Conservation (phyloP, 768 basidiomycete species). For the Lactarius trivialis region DNA sequence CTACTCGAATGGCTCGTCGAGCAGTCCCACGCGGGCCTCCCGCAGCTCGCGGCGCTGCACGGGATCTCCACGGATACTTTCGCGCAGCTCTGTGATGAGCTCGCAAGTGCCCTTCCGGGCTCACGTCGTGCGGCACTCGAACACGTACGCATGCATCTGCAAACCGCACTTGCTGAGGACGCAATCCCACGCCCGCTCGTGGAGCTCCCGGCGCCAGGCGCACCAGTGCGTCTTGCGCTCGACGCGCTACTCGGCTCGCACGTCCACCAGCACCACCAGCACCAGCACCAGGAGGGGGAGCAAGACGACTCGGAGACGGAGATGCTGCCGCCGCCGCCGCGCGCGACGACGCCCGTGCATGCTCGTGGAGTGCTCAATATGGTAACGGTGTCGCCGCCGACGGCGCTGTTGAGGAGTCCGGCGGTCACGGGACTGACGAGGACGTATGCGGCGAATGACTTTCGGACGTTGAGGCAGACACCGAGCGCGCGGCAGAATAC, state of each 20-base stretch:
- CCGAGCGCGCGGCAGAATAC: slow-evolving; percentile 74
- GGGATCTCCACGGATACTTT: slow-evolving; percentile 45
- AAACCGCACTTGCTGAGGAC: slow-evolving; percentile 25
- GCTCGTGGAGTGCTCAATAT: slow-evolving; percentile 53
- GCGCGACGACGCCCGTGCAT: slow-evolving; percentile 29
- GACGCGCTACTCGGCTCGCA: not conserved
- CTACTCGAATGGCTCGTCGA: slow-evolving; percentile 50
- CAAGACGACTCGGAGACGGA: not conserved
- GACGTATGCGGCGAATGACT: slow-evolving; percentile 76
- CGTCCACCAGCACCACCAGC: not conserved
- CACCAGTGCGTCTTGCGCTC: slow-evolving; percentile 3
- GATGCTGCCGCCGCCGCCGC: slow-evolving; percentile 26
- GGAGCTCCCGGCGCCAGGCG: not conserved
- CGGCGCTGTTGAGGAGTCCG: slow-evolving; percentile 61
- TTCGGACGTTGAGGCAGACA: slow-evolving; percentile 63
- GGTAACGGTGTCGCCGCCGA: slow-evolving; percentile 62
- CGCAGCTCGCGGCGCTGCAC: slow-evolving; percentile 41
- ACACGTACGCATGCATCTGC: slow-evolving; percentile 30
- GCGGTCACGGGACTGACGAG: slow-evolving; percentile 76
- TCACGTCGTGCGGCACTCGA: slow-evolving; percentile 31
- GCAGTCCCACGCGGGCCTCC: slow-evolving; percentile 34
- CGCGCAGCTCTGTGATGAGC: slow-evolving; percentile 39
- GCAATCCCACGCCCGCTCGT: not conserved
- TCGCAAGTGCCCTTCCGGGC: slow-evolving; percentile 29
- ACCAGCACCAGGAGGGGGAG: not conserved